These are phyloP conservation scores for Edaphochlamys debaryana DNA, from an alignment of 139 green algal genomes.

Conservation along the genomic window DNA sequence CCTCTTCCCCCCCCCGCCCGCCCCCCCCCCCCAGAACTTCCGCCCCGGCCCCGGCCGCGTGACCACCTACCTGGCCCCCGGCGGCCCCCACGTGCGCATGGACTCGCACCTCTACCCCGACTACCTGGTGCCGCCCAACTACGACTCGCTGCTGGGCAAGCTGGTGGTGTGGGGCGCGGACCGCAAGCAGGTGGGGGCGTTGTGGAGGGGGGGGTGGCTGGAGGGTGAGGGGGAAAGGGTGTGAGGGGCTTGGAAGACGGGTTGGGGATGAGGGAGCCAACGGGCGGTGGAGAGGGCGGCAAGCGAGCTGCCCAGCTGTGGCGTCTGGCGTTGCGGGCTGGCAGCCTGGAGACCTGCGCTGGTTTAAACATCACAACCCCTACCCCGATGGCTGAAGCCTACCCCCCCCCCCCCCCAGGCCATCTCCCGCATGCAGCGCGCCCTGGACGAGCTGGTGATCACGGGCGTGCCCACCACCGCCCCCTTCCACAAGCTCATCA, in stretches of 20 bases:
- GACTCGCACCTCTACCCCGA: slow-evolving; percentile 96
- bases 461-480: slow-evolving; percentile 90
- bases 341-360: too few species aligned
- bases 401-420: too few species aligned
- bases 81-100: slow-evolving; percentile 94
- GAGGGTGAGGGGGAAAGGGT: too few species aligned
- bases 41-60: slow-evolving; percentile 78
- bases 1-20: slow-evolving; percentile 40
- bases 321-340: too few species aligned
- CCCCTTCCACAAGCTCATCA: slow-evolving; percentile 90
- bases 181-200: slow-evolving; percentile 61
- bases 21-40: slow-evolving; percentile 46
- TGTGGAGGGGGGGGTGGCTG: too few species aligned
- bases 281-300: too few species aligned
- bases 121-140: slow-evolving; percentile 96
- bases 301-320: too few species aligned
- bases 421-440: slow-evolving; percentile 88
- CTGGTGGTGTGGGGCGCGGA: slow-evolving; percentile 95
- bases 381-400: too few species aligned
- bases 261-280: too few species aligned
- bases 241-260: too few species aligned
- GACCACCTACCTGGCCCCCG: slow-evolving; percentile 90
- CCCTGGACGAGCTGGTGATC: slow-evolving; percentile 80
- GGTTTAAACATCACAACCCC: too few species aligned
- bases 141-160: slow-evolving; percentile 94